Evolutionary conservation across 2,329 filamentous ascomycete species (phyloP), one percentile per base, ranked within the genome.

Genomic region (Talaromyces sp.): DNA sequence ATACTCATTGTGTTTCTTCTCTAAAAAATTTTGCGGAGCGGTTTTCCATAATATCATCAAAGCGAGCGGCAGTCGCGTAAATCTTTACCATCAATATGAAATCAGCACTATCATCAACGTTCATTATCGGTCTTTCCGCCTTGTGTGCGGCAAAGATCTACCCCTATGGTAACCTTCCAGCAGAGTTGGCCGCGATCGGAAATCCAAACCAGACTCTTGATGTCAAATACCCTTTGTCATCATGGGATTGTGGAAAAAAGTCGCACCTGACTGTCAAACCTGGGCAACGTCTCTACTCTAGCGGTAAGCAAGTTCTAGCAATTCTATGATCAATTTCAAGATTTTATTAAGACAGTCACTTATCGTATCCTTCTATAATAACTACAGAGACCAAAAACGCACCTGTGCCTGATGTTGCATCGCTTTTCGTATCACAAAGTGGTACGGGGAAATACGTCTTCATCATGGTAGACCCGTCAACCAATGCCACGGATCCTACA

Each of bases 391-490:
- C 60, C 9, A 6, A 13, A 16, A 62, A 62, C 10, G 33, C 47
- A 13, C 60, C 60, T 16, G n/a, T 31, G 6, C 39, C 48, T 35
- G 16, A 62, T 22, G 13, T 50, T 22, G 27, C 19, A 31, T 54
- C 60, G 3, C 33, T 57, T 16, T n/a, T 33, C 11, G 24, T 33
- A 13, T 31, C 33, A 24, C 27, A 35, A n/a, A 54, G 45, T 19
- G 31, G 33, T 14, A 54, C 43, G 27, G 19, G 47, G 13, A 65
- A 65, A 54, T 65, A 60, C 24, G 47, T 61, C 39, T 60, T 65
- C 47, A 50, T 65, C 41, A 61, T 61, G 63, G 58, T 61, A 31
- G 63, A 65, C n/a, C 57, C 63, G 13, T 47, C 39, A 6, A 56
- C 41, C 27, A 65, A 65, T 47, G 33, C 24, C 47, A 57, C 48